phyloP scores from a whole-genome alignment of 805 yeast genomes.

The Barnettozyma californica region DNA sequence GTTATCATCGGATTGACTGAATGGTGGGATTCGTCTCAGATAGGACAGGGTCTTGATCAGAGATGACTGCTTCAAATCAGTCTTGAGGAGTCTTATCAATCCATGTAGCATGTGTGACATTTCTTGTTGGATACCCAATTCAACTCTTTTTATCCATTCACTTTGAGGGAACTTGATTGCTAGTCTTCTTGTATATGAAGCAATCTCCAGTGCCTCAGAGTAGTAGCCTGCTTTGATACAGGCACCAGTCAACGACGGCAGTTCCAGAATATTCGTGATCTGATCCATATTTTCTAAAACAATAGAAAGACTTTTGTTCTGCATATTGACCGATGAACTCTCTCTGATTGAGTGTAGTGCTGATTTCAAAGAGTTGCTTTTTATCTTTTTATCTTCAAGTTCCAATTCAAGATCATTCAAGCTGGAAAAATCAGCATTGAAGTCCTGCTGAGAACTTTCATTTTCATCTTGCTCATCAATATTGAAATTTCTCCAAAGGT shows the following conservation, averaged over 20 bases:
- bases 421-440: conserved; percentile 5
- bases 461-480: conserved; percentile 26
- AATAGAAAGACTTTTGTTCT: conserved; percentile 25
- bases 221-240: conserved; percentile 85
- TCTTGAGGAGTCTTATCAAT: conserved; percentile 60
- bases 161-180: conserved; percentile 63
- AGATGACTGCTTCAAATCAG: conserved; percentile 74
- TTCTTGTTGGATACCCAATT: conserved; percentile 48
- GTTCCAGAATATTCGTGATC: conserved; percentile 70
- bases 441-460: conserved; percentile 10
- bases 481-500: conserved; percentile 27
- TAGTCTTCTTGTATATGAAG: conserved; percentile 65
- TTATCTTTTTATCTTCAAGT: conserved; percentile 16
- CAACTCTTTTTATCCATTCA: conserved; percentile 44
- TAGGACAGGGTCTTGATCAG: conserved; percentile 75
- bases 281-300: conserved; percentile 62
- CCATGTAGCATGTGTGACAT: conserved; percentile 65
- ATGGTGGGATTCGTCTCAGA: conserved; percentile 60
- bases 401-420: conserved; percentile 22
- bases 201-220: conserved; percentile 82
- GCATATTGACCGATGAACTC: neutral
- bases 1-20: conserved; percentile 25
- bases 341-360: conserved; percentile 2
- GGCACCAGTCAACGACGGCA: conserved; percentile 79
- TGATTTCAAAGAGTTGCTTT: conserved; percentile 7